Evolutionary conservation across 257 asterid genomes (phyloP), one percentile per base, ranked within the genome.

Genomic region (Solanum chaucha): DNA sequence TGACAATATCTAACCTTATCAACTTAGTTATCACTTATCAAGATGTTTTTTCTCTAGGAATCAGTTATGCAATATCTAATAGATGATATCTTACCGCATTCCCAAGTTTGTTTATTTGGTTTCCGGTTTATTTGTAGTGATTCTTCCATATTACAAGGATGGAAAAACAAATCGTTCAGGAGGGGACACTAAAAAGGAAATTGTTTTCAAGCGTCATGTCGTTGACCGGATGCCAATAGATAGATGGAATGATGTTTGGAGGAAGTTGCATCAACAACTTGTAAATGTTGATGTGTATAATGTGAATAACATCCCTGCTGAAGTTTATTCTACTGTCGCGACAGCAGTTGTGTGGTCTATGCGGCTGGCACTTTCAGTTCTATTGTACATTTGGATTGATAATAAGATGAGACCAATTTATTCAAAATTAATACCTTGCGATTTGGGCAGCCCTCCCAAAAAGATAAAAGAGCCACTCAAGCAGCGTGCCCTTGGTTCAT

Each of bases 191-290:
- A 92, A 87, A 87, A 90, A 93, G 84, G 95, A 97, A 17, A 89
- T 97, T 74, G 86, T 95, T 59, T 97, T 92, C 93, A 94, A 92
- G 58, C 98, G 99, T 86, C 99, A 97, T 88, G 88, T 93, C 88
- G 97, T 97, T 72, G 95, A 94, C 64, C 97, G 92, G 34, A 97
- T 97, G 99, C 99, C 99, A 61, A 91, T 95, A 51, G 99, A 95
- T 90, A 91, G 98, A 92, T 97, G 99, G 99, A 95, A 93, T 92
- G 98, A 95, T 94, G 98, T 95, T 85, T 97, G 99, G 99, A 90
- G 92, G 83, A 95, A 95, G 95, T 91, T 97, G 92, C 99, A 97
- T 90, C 98, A 95, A 83, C 99, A 97, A 92, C 93, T 97, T 86
- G 97, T 95, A 75, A 93, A 97, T 89, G 98, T 97, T 72, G 99